Evolutionary conservation across 139 green algal species (phyloP), one percentile per base, ranked within the genome.

Genomic region (Haematococcus sp.): DNA sequence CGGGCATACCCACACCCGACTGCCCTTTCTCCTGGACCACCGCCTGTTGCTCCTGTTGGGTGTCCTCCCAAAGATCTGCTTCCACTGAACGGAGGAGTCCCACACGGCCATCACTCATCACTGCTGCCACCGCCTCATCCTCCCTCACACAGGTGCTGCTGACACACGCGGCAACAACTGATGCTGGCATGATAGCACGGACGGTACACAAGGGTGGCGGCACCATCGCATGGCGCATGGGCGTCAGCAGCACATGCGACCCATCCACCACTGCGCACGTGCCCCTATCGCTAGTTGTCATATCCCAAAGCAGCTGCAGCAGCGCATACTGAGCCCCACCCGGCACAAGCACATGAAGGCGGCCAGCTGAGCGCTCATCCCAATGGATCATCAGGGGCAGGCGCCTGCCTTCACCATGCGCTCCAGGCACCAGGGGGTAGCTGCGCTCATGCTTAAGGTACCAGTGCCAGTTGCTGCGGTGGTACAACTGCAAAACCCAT

Each of bases 391-490:
- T 63, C 43, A 52, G 74, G 54, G 22, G 44, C 19, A 60, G 0
- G 31, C 55, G 4, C 28, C 65, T 43, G 72, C 67, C 44, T 0
- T 19, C 65, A 35, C 16, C 31, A 43, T 72, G 66, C 9, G 9
- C 43, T 11, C 55, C 55, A 64, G 9, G 28, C 0, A 23, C 27
- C 16, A 30, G n/a, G 0, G 34, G 0, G 65, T 79, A 90, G 1
- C 68, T 61, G 31, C 76, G 66, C 85, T 97, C 91, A 25, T 75
- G 74, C 81, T 98, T 97, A 1, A 96, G 77, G 78, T 98, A 95
- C 95, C 95, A 98, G 64, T 97, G 92, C 89, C 94, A 97, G 87
- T 98, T 98, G 81, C 73, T 84, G 35, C 95, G 88, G 65, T 88
- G 85, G 94, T 94, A 98, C 25, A 98, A 46, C 88, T 98, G 94